Evolutionary conservation across 352 stramenopile species (phyloP), one percentile per base, ranked within the genome.

Genomic region (Globisporangium parvum): DNA sequence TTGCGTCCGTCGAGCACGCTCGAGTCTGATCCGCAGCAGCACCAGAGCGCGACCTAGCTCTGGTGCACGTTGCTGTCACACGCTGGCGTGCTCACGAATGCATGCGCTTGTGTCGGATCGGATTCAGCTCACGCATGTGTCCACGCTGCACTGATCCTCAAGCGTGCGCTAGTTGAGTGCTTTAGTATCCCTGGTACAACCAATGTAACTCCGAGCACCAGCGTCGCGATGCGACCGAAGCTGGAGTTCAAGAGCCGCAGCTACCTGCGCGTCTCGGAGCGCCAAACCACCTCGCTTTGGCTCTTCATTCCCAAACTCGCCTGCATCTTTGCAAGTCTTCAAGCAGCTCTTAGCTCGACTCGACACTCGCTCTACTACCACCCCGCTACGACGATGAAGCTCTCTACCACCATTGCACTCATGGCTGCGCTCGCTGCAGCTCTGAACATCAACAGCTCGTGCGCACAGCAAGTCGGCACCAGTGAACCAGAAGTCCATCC

Each of bases 401-500:
- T 57, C 26, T 57, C 51, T 0, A 33, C 24, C 37, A 50, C 37
- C 40, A 48, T 33, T 18, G 51, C 40, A 6, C 51, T 57, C 42
- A 48, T 57, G 18, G 53, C 45, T 20, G 45, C 53, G 14, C 51
- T 57, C 40, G 53, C 53, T 17, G 53, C 53, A 2, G 28, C 47
- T 45, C 21, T 47, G 15, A 12, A 35, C 15, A 15, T 53, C 4
- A 20, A 11, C 47, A 18, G 6, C n/a, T 21, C 41, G 18, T 11
- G 20, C 18, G 66, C 76, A 11, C 79, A 89, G 33, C 74, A 85
- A 52, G 44, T 68, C 56, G 79, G 79, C 55, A 71, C 54, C 6
- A 79, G 35, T 54, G 67, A 65, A 3, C 61, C 67, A 0, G 79
- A 89, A 60, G 62, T 75, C 5, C 79, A 89, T 47, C 79, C 79